A percentile compares a stretch with the other conserved stretches of the same genome.
phyloP scores from a whole-genome alignment of 176 grass and related monocot genomes.

The Puya raimondii region DNA sequence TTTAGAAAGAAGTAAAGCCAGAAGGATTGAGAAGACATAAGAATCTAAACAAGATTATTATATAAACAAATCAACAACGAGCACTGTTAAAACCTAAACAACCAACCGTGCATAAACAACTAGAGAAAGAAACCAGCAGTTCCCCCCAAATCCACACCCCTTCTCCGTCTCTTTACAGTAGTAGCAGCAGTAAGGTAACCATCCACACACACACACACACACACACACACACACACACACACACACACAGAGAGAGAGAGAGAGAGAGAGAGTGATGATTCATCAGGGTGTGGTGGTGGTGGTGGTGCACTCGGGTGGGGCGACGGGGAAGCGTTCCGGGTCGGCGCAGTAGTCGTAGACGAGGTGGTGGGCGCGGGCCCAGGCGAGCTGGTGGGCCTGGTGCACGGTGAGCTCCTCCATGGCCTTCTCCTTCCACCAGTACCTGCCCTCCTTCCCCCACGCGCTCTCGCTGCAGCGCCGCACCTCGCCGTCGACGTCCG shows the following conservation, averaged over 20 bases:
- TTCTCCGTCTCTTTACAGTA: not conserved
- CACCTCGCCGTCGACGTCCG: conserved; percentile 39
- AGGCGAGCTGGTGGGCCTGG: conserved; percentile 86
- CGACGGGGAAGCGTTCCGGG: conserved; percentile 47
- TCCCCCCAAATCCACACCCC: conserved; percentile 13
- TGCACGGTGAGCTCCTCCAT: conserved; percentile 89
- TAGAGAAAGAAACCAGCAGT: conserved; percentile 43
- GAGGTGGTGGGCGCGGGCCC: conserved; percentile 88
- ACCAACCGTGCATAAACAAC: too few relatives aligned
- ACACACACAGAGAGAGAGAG: too few relatives aligned
- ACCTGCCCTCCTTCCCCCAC: conserved; percentile 73
- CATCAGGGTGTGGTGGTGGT: conserved; percentile 6
- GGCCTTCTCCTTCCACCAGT: conserved; percentile 99
- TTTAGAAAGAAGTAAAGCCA: too few relatives aligned
- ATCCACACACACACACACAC: not conserved
- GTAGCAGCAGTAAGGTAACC: too few relatives aligned
- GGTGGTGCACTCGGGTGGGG: conserved; percentile 70
- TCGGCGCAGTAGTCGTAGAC: conserved; percentile 97
- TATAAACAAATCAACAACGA: too few relatives aligned
- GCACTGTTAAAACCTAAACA: too few relatives aligned
- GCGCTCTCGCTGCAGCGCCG: conserved; percentile 47
- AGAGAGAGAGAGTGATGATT: not conserved
- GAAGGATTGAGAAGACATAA: too few relatives aligned
- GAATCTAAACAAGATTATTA: too few relatives aligned
- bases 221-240: too few relatives aligned